A percentile compares a stretch with the other conserved stretches of the same genome.
phyloP scores from a whole-genome alignment of 2,329 filamentous ascomycete species.

The Arthrobotrys sinensis region DNA sequence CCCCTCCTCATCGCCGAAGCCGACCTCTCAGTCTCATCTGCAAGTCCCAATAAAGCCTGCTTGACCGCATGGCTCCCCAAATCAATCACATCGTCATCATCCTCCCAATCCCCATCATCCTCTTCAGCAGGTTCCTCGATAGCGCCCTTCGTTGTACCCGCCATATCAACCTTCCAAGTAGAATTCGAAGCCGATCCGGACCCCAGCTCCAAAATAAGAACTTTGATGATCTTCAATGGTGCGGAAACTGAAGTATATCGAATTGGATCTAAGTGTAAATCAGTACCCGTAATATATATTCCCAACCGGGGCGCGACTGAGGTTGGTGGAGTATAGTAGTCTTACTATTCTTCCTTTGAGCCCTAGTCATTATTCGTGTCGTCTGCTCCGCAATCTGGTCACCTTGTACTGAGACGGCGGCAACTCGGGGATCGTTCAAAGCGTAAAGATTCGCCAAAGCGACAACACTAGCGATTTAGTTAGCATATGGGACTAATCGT shows the following conservation, averaged over 20 bases:
- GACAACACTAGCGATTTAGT: constrained; percentile 78
- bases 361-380: constrained; percentile 92
- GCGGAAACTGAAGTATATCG: constrained; percentile 89
- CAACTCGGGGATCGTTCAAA: constrained; percentile 84
- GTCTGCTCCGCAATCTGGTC: constrained; percentile 86
- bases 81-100: constrained; percentile 79
- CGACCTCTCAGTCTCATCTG: constrained; percentile 61
- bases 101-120: constrained; percentile 90
- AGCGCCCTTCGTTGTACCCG: constrained; percentile 72
- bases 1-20: constrained; percentile 60
- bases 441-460: constrained; percentile 92
- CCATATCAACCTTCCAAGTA: constrained; percentile 74
- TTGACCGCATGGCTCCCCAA: constrained; percentile 52
- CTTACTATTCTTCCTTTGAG: constrained; percentile 85
- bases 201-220: constrained; percentile 90
- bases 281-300: constrained; percentile 44
- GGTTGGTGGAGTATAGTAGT: constrained; percentile 62
- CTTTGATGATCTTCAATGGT: constrained; percentile 94
- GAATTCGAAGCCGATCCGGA: constrained; percentile 80
- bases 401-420: constrained; percentile 87
- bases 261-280: constrained; percentile 78
- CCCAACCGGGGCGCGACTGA: constrained; percentile 60
- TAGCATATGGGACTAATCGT: constrained; percentile 55
- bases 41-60: constrained; percentile 63
- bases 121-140: constrained; percentile 74